phyloP scores from a whole-genome alignment of 441 rosid species.

The Adansonia gregorii region DNA sequence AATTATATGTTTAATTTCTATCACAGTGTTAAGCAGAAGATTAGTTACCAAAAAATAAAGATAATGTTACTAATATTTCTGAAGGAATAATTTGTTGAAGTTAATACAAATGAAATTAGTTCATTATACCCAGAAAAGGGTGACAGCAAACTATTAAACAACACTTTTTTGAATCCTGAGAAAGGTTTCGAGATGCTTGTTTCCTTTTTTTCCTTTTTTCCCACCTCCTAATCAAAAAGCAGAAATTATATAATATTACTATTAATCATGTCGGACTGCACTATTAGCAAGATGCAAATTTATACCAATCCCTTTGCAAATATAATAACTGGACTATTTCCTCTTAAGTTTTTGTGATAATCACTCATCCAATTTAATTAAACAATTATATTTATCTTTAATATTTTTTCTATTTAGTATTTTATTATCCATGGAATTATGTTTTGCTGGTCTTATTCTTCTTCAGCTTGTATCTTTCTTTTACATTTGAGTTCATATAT shows the following conservation, averaged over 20 bases:
- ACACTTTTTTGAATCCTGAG: slow-evolving; percentile 23
- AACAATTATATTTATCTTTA: too few relatives aligned
- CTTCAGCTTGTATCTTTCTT: too few relatives aligned
- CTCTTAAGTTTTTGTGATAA: too few relatives aligned
- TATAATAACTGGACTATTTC: too few relatives aligned
- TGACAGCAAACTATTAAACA: background rate
- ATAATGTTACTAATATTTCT: background rate
- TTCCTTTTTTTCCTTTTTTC: too few relatives aligned
- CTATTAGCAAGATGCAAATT: background rate
- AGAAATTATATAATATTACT: background rate
- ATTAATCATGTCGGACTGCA: background rate
- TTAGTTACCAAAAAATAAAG: too few relatives aligned
- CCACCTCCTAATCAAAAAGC: background rate
- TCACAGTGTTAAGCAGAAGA: too few relatives aligned
- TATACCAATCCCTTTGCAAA: background rate
- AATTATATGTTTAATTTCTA: too few relatives aligned
- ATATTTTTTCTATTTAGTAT: too few relatives aligned
- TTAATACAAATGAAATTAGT: background rate
- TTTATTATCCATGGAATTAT: too few relatives aligned
- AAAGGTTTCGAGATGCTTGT: slow-evolving; percentile 23
- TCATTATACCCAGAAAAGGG: slow-evolving; percentile 1
- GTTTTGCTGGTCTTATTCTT: background rate
- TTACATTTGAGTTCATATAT: too few relatives aligned
- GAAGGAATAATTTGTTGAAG: background rate
- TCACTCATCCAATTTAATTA: too few relatives aligned